A percentile compares a stretch with the other conserved stretches of the same genome.
Evolutionary conservation across 768 basidiomycete genomes (phyloP).

Genomic region (Mycena venus): DNA sequence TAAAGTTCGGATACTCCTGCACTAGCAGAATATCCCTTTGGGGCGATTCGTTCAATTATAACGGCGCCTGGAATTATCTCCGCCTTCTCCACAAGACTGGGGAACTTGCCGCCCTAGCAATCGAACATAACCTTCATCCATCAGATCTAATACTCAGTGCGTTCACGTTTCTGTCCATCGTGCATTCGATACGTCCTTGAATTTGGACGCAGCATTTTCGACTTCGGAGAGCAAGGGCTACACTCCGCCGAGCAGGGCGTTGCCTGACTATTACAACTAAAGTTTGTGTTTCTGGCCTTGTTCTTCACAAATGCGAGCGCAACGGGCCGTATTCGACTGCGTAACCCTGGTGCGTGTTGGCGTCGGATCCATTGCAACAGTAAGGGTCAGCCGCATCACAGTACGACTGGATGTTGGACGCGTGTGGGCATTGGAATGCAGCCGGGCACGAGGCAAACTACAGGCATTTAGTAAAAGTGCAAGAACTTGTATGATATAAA

Average conservation of each 20-base stretch:
- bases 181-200: background rate
- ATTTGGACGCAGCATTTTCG: background rate
- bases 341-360: slow-evolving; percentile 47
- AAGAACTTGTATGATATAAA: background rate
- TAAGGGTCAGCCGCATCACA: slow-evolving; percentile 50
- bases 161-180: background rate
- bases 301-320: slow-evolving; percentile 47
- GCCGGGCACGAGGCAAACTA: slow-evolving; percentile 51
- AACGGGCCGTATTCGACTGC: slow-evolving; percentile 46
- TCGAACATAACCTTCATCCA: background rate
- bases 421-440: slow-evolving; percentile 47
- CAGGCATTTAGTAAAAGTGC: background rate
- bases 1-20: background rate
- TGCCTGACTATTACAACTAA: no score
- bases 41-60: background rate
- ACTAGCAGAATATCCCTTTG: background rate
- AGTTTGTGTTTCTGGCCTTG: no score
- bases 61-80: slow-evolving; percentile 2
- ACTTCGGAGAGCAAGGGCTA: background rate
- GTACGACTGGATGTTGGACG: slow-evolving; percentile 46
- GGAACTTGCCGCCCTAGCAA: background rate
- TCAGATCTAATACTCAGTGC: slow-evolving; percentile 5
- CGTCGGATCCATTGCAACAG: slow-evolving; percentile 49
- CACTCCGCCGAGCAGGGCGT: slow-evolving; percentile 33
- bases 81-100: background rate